Evolutionary conservation across 2,329 filamentous ascomycete genomes (phyloP), one percentile per base, ranked within the genome.

Genomic region (Amesomyces nigricolor): DNA sequence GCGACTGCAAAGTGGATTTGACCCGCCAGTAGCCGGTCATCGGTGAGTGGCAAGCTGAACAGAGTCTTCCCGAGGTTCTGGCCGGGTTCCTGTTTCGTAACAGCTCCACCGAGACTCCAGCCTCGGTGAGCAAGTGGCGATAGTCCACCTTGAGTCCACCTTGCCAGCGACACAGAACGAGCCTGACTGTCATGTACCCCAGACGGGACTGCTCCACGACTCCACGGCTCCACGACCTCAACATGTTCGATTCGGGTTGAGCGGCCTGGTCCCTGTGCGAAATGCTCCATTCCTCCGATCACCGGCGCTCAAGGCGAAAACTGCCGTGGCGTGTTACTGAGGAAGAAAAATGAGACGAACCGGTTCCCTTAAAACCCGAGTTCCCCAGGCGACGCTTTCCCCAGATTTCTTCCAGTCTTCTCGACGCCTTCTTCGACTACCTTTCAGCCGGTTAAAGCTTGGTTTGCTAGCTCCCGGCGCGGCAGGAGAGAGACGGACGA

Each of bases 121-220:
- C 35, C 44, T 56, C 53, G 53, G 53, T 47, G 53, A 56, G 42
- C 37, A 56, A 51, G 44, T 48, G 54, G 48, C 48, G 38, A 51
- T 42, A 32, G 22, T 26, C 22, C 22, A 26, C 22, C 22, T 26
- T 26, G 22, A 35, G 22, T 51, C 32, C 40, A 42, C 40, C 10
- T 26, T 50, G 11, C 49, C 26, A 32, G 22, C 50, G 35, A 46
- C 39, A 7, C 45, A 38, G 45, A 52, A 32, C 29, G 22, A 37
- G 13, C 16, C 42, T 42, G 47, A 42, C 16, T 46, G 32, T 29
- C 45, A 53, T 53, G 50, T 30, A 57, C 54, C 54, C 54, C 54
- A 53, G 54, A 53, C 54, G 42, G 42, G 16, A 49, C 29, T 30
- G 39, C 44, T 29, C 42, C 47, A 5, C 26, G 38, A 46, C 45